Base-by-base conservation (phyloP, 345 rosid species). In the Hibiscus trionum region DNA sequence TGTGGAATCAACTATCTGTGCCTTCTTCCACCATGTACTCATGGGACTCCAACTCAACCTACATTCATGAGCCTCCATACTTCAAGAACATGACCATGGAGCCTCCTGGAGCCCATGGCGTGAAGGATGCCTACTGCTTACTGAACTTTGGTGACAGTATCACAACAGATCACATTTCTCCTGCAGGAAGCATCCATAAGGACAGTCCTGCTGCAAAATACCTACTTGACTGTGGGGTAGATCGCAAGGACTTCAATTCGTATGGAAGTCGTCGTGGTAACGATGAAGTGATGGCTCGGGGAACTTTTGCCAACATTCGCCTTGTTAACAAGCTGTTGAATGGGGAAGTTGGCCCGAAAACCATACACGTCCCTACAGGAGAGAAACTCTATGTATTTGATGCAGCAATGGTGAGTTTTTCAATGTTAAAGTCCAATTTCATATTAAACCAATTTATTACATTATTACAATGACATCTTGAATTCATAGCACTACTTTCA, bases 261-360 rank as follows among this genome's bases (percentile, higher is more conserved):
- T 95, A 95, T 59, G 99, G 99, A 74, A 95, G 99, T 86, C 98
- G 98, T n/a, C 94, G 99, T 57, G 99, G 98, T 4, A 95, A 93
- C n/a, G 98, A 95, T 74, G 97, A 90, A 79, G 81, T 92, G 42
- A 95, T 95, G 99, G 97, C 97, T 16, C 87, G 99, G 77, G 99
- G 98, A 62, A 93, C 97, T 72, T 95, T 93, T 83, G 99, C 99
- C 73, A 95, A 93, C 71, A 95, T 95, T 69, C 94, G 96, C 73
- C 59, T 95, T n/a, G 99, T 95, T 31, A 95, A 95, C 89, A 95
- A 95, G 83, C 96, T 93, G 72, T 74, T 90, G 84, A 88, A 90
- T 70, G 98, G 98, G 21, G 99, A 95, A 80, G 99, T 89, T 60
- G 99, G 99, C 1, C 24, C 24, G 24, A 21, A 21, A 21, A 21